phyloP scores from a whole-genome alignment of 225 moss, liverwort and hornwort species.

The Thuidium tamariscinum region DNA sequence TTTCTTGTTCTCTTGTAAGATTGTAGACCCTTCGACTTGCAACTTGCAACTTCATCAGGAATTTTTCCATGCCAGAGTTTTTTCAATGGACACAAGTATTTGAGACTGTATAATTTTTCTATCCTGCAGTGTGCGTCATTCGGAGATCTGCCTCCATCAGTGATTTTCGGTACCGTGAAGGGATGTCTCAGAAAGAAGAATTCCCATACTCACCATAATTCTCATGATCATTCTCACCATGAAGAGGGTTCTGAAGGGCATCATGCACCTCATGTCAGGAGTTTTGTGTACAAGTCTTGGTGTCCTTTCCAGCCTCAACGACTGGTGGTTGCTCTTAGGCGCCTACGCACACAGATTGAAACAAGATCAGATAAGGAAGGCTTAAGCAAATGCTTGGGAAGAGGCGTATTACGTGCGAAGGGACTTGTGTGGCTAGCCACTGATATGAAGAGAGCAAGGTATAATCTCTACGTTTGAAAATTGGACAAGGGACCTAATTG shows the following conservation, averaged over 20 bases:
- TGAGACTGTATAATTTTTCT: background rate
- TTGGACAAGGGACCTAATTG: background rate
- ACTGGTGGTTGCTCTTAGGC: constrained; percentile 17
- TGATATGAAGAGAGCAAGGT: constrained; percentile 41
- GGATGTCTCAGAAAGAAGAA: background rate
- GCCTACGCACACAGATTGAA: constrained; percentile 17
- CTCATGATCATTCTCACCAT: constrained; percentile 18
- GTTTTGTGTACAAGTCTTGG: constrained; percentile 31
- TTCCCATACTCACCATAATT: background rate
- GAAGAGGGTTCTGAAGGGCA: constrained; percentile 9
- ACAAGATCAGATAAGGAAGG: constrained; percentile 5
- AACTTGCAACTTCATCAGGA: background rate
- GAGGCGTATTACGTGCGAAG: constrained; percentile 38
- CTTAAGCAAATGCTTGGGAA: constrained; percentile 15
- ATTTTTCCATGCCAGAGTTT: background rate
- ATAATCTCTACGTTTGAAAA: background rate
- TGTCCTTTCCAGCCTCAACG: constrained; percentile 38
- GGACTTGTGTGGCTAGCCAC: constrained; percentile 47
- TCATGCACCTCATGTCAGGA: constrained; percentile 22
- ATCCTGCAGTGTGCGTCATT: constrained; percentile 40
- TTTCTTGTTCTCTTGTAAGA: background rate
- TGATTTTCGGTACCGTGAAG: constrained; percentile 20
- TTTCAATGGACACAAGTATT: background rate
- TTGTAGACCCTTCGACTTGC: background rate
- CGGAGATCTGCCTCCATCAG: constrained; percentile 30